phyloP scores from a whole-genome alignment of 805 yeast genomes.

The Teunomyces kruisii region DNA sequence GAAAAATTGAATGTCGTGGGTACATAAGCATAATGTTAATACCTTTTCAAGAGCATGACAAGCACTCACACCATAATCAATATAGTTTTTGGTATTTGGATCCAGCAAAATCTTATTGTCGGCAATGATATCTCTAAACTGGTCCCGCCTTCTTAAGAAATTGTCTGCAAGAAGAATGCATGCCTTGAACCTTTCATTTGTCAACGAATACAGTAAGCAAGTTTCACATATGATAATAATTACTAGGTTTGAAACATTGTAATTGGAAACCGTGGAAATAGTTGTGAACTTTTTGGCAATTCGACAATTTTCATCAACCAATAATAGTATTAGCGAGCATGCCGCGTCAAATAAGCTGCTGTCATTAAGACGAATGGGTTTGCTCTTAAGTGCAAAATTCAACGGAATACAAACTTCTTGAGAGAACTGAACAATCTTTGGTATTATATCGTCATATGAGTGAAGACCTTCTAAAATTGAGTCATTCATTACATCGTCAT shows the following conservation, averaged over 20 bases:
- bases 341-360: conserved; percentile 33
- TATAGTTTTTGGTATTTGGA: conserved; percentile 6
- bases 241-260: conserved; percentile 28
- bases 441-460: conserved; percentile 10
- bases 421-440: conserved; percentile 16
- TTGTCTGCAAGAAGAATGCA: conserved; percentile 35
- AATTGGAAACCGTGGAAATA: conserved; percentile 27
- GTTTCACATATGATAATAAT: conserved; percentile 36
- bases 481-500: conserved; percentile 20
- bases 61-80: conserved; percentile 18
- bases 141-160: conserved; percentile 29
- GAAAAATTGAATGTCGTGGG: conserved; percentile 45
- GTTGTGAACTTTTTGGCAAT: conserved; percentile 18
- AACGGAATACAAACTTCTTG: conserved; percentile 27
- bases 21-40: conserved; percentile 38
- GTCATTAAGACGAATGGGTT: conserved; percentile 13
- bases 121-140: conserved; percentile 10
- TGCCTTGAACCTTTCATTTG: conserved; percentile 36
- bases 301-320: conserved; percentile 20
- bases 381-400: conserved; percentile 21
- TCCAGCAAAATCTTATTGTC: conserved; percentile 6
- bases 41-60: conserved; percentile 36
- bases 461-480: conserved; percentile 10
- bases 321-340: conserved; percentile 28
- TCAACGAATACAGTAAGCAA: conserved; percentile 30